phyloP scores from a whole-genome alignment of 495 filamentous ascomycete species.

The Xylaria venustula region DNA sequence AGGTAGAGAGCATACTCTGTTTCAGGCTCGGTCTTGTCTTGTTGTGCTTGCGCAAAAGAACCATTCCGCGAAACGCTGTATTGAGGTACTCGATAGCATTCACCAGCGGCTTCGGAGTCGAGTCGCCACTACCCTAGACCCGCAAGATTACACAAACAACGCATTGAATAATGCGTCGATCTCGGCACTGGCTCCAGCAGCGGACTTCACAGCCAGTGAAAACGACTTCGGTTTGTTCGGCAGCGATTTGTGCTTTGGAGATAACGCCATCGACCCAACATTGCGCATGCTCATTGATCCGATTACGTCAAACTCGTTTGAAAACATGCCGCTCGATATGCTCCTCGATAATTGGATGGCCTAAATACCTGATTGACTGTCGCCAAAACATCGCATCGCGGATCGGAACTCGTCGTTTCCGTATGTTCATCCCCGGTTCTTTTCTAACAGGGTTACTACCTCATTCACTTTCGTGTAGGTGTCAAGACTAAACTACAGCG shows the following conservation, averaged over 20 bases:
- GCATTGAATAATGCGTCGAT: not conserved
- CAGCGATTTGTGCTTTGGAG: not conserved
- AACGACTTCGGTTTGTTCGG: not conserved
- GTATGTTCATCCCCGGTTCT: no score
- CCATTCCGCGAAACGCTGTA: slow-evolving; percentile 15
- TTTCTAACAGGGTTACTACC: no score
- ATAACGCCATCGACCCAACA: not conserved
- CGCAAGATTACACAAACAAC: not conserved
- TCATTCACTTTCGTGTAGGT: no score
- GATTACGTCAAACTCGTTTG: not conserved
- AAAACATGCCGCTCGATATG: not conserved
- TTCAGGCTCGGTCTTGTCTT: not conserved
- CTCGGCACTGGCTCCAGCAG: not conserved
- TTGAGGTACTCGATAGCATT: slow-evolving; percentile 18
- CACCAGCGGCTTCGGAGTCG: not conserved
- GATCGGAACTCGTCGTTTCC: no score
- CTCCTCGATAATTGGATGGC: slow-evolving; percentile 1
- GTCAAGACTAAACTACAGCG: no score
- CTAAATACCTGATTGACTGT: no score
- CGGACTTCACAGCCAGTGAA: not conserved
- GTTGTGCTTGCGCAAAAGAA: slow-evolving; percentile 8
- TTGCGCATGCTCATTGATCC: slow-evolving; percentile 1
- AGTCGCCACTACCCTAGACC: not conserved
- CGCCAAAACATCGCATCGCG: no score
- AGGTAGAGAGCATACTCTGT: not conserved